phyloP scores from a whole-genome alignment of 768 basidiomycete genomes.

The Rhizopogon roseolus region DNA sequence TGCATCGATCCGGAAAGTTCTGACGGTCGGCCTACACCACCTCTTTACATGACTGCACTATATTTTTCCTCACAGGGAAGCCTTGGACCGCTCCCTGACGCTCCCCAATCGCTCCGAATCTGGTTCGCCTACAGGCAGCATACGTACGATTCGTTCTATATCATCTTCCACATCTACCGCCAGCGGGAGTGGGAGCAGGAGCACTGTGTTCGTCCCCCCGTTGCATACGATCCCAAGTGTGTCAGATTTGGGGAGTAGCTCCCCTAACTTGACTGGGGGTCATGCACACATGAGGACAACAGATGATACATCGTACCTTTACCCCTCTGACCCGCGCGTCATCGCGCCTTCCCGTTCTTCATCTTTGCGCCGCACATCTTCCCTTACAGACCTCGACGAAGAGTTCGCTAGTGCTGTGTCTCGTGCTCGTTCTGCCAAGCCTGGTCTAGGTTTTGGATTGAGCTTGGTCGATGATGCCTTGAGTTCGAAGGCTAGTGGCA shows the following conservation, averaged over 20 bases:
- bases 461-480: conserved; percentile 23
- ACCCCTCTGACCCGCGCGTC: conserved; percentile 67
- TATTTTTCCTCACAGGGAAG: conserved; percentile 52
- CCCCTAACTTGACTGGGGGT: background rate
- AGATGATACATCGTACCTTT: conserved; percentile 70
- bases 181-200: conserved; percentile 50
- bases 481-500: conserved; percentile 21
- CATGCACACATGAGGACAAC: conserved; percentile 52
- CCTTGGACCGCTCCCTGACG: conserved; percentile 60
- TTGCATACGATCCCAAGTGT: conserved; percentile 67
- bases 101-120: conserved; percentile 39
- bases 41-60: background rate
- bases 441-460: conserved; percentile 41
- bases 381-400: conserved; percentile 70
- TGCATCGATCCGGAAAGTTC: background rate
- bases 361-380: conserved; percentile 60
- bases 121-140: conserved; percentile 50
- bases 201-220: conserved; percentile 76
- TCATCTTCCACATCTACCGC: conserved; percentile 36
- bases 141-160: conserved; percentile 65
- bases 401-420: conserved; percentile 45
- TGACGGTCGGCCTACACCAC: background rate
- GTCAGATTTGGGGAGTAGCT: conserved; percentile 43
- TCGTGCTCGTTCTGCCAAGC: conserved; percentile 35
- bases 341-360: conserved; percentile 66